phyloP scores from a whole-genome alignment of 2,329 filamentous ascomycete genomes.

The Trichocomaceae sp. region DNA sequence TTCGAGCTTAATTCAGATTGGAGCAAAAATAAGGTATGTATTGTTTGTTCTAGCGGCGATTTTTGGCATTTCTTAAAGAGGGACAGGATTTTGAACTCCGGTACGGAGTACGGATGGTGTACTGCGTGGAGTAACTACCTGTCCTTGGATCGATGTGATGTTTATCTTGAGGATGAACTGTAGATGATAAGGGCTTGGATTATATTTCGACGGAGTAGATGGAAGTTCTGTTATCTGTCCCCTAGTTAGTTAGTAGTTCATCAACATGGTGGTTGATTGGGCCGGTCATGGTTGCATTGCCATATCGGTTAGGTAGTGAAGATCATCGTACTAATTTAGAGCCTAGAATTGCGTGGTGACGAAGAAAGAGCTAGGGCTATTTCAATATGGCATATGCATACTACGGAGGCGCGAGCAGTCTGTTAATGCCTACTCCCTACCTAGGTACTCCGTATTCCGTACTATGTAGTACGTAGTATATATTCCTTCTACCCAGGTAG shows the following conservation, averaged over 20 bases:
- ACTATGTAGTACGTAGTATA: background rate
- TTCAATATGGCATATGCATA: too few relatives aligned
- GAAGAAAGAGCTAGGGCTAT: background rate
- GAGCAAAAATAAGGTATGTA: background rate
- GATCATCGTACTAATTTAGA: too few relatives aligned
- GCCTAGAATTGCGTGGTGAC: background rate
- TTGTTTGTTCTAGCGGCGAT: background rate
- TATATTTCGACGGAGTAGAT: too few relatives aligned
- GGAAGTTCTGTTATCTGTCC: too few relatives aligned
- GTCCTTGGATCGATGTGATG: too few relatives aligned
- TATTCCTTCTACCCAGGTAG: too few relatives aligned
- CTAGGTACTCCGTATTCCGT: background rate
- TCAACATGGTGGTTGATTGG: too few relatives aligned
- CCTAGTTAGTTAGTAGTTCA: background rate
- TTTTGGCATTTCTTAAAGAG: background rate
- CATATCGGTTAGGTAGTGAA: too few relatives aligned
- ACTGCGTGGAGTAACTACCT: too few relatives aligned
- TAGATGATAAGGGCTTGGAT: too few relatives aligned
- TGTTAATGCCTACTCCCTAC: background rate
- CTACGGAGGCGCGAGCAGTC: background rate
- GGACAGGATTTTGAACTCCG: background rate
- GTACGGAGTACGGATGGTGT: background rate
- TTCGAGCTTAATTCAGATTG: background rate
- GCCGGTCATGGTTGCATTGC: too few relatives aligned
- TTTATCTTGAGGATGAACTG: background rate